Percentiles rank a stretch among this genome's conserved stretches.
phyloP scores from a whole-genome alignment of 805 yeast species.

The Candida schatavii region DNA sequence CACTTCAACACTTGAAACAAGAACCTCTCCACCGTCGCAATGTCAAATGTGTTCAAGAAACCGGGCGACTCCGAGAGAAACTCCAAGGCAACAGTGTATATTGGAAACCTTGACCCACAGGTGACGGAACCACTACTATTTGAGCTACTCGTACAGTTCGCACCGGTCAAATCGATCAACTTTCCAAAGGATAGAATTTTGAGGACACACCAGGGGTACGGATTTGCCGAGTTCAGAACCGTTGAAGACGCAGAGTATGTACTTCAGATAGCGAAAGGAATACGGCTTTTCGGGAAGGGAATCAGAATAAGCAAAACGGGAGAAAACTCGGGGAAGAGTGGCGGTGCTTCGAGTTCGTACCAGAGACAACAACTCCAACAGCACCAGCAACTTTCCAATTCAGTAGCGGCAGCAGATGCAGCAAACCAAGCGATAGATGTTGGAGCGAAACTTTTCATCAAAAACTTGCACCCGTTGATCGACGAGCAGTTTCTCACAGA shows the following conservation, averaged over 20 bases:
- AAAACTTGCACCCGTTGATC: conserved; percentile 63
- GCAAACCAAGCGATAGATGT: conserved; percentile 28
- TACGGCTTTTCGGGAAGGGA: conserved; percentile 57
- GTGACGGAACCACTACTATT: conserved; percentile 71
- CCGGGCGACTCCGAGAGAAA: conserved; percentile 48
- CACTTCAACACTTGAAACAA: too few species aligned
- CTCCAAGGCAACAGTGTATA: conserved; percentile 63
- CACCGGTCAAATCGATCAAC: conserved; percentile 67
- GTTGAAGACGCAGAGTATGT: conserved; percentile 70
- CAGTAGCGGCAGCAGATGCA: neutral
- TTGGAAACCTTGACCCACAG: conserved; percentile 78
- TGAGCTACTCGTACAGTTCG: conserved; percentile 82
- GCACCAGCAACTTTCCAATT: neutral
- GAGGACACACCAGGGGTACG: conserved; percentile 78
- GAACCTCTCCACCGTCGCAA: too few species aligned
- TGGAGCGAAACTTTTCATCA: conserved; percentile 53
- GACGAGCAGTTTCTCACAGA: conserved; percentile 56
- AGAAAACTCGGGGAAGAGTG: conserved; percentile 10
- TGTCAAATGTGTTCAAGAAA: conserved; percentile 31
- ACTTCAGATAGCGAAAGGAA: conserved; percentile 54
- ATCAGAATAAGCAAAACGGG: conserved; percentile 57
- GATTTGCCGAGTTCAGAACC: conserved; percentile 71
- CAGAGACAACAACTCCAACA: conserved; percentile 2
- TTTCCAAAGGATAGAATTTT: conserved; percentile 78
- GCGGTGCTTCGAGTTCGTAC: conserved; percentile 2